Conservation (phyloP, 305 asterid genomes). For the Fraxinus paxiana region DNA sequence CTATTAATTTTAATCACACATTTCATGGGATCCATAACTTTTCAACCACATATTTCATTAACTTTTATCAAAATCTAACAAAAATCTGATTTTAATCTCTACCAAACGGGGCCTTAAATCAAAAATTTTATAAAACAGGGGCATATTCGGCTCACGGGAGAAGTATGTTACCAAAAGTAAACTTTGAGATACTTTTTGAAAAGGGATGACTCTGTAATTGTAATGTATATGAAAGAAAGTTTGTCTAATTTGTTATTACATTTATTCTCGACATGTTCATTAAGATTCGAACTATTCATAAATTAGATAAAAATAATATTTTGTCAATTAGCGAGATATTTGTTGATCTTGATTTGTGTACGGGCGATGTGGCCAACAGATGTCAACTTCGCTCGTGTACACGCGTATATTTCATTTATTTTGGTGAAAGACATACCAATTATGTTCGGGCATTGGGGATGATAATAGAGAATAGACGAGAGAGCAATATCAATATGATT, state of each 20-base stretch:
- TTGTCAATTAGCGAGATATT: background rate
- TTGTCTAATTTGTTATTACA: background rate
- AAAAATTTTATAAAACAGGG: too few species aligned
- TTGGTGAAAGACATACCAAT: background rate
- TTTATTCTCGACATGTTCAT: background rate
- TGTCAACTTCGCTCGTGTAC: background rate
- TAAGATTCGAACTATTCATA: background rate
- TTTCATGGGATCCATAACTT: too few species aligned
- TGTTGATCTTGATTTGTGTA: background rate
- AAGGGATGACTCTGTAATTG: background rate
- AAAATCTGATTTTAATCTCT: too few species aligned
- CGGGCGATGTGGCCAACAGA: background rate
- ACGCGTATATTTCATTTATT: background rate
- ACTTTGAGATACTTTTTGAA: too few species aligned
- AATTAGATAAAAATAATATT: too few species aligned
- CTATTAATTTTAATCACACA: too few species aligned
- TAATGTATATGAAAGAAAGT: too few species aligned
- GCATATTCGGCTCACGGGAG: background rate
- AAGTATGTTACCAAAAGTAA: background rate
- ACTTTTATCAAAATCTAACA: too few species aligned
- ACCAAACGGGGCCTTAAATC: too few species aligned
- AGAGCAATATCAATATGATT: background rate
- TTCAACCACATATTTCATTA: too few species aligned
- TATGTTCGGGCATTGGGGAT: background rate
- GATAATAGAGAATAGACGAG: too few species aligned